Evolutionary conservation across 495 filamentous ascomycete genomes (phyloP).

Genomic region (Pyrenula massariospora): DNA sequence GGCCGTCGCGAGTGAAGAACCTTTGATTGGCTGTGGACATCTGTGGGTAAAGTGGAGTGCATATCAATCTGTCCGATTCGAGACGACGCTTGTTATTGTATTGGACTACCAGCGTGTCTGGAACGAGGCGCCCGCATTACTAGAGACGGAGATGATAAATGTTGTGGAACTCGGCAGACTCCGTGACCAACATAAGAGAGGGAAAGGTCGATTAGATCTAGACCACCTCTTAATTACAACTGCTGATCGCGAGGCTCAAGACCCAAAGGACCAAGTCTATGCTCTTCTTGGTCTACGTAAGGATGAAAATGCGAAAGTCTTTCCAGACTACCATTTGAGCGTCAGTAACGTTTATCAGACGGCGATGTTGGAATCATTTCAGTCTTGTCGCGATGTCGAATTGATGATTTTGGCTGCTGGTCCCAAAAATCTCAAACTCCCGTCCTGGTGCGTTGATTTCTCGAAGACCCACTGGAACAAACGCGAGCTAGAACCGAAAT

Average conservation of each 20-base stretch:
- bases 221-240: background rate
- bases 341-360: background rate
- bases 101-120: background rate
- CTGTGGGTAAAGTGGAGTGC: background rate
- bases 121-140: background rate
- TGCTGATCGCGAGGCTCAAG: background rate
- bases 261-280: background rate
- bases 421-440: background rate
- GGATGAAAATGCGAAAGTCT: background rate
- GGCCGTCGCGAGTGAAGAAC: background rate
- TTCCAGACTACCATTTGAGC: background rate
- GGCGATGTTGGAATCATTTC: background rate
- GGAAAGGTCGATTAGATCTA: background rate
- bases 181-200: background rate
- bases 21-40: background rate
- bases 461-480: background rate
- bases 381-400: background rate
- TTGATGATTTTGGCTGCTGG: background rate
- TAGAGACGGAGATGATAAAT: background rate
- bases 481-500: background rate
- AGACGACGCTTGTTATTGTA: background rate
- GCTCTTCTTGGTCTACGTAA: background rate
- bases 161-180: background rate
- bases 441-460: background rate
- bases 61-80: background rate